These are phyloP conservation scores for Anisodus acutangulus DNA, from an alignment of 257 asterid species.

Conservation along the genomic window DNA sequence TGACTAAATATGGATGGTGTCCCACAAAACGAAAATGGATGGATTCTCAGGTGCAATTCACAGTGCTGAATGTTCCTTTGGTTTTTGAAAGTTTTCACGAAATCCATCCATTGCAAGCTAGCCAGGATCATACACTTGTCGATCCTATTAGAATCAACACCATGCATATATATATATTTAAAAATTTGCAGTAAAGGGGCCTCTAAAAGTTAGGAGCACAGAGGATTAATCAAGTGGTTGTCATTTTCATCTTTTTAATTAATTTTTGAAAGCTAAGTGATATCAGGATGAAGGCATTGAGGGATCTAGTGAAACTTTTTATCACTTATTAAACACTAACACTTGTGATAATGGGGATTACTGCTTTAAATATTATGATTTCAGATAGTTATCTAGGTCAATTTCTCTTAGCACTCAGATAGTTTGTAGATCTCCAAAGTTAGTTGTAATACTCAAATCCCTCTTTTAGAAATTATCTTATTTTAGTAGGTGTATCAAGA, in stretches of 20 bases:
- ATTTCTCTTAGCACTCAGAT: background rate
- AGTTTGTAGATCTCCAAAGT: background rate
- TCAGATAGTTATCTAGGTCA: background rate
- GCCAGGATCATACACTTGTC: background rate
- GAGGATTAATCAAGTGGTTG: background rate
- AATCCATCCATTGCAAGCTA: background rate
- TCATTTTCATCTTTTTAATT: slow-evolving; percentile 23
- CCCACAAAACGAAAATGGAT: background rate
- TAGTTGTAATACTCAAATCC: background rate
- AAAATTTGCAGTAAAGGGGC: slow-evolving; percentile 17
- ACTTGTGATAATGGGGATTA: background rate
- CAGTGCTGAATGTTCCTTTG: background rate
- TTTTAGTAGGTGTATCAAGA: background rate
- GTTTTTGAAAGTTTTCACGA: background rate
- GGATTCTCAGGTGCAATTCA: slow-evolving; percentile 24
- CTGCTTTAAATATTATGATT: slow-evolving; percentile 21
- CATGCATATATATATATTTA: background rate
- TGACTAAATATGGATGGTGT: background rate
- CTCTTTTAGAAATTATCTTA: background rate
- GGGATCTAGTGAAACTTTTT: background rate
- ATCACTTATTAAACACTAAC: background rate
- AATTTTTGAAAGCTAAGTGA: background rate
- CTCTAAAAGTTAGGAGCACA: slow-evolving; percentile 24
- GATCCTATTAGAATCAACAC: background rate
- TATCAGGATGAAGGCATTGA: slow-evolving; percentile 9